A percentile compares a stretch with the other conserved stretches of the same genome.
Conservation (phyloP, 352 stramenopile species). For the Pythium grandisporangium region DNA sequence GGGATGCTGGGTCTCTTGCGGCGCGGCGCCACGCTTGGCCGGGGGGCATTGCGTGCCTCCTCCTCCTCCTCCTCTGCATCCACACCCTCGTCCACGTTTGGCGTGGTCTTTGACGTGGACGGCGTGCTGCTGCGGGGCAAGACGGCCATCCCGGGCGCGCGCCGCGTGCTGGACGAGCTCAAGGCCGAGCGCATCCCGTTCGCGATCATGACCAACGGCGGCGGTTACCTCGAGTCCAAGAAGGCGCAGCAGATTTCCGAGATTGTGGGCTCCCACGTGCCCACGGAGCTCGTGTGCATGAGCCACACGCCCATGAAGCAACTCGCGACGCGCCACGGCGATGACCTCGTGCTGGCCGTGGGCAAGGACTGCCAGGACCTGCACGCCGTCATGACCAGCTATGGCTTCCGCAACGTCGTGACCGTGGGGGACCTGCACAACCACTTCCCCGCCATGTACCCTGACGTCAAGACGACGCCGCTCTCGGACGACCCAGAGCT, state of each 20-base stretch:
- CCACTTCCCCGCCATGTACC: slow-evolving; percentile 77
- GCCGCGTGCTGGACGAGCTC: slow-evolving; percentile 60
- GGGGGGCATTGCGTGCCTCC: slow-evolving; percentile 1
- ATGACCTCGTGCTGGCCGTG: slow-evolving; percentile 72
- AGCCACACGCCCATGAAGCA: slow-evolving; percentile 79
- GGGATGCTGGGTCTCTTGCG: no score
- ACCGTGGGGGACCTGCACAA: slow-evolving; percentile 66
- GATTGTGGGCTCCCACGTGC: slow-evolving; percentile 56
- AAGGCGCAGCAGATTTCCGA: slow-evolving; percentile 64
- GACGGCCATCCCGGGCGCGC: slow-evolving; percentile 53
- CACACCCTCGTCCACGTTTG: no score
- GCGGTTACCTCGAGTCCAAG: slow-evolving; percentile 67
- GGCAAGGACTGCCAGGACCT: slow-evolving; percentile 70
- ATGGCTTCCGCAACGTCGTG: slow-evolving; percentile 80
- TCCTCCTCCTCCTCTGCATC: slow-evolving; percentile 2
- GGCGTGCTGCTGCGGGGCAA: slow-evolving; percentile 74
- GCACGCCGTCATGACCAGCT: slow-evolving; percentile 52
- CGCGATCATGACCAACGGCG: slow-evolving; percentile 83
- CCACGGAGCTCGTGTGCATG: slow-evolving; percentile 45
- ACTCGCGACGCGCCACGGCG: slow-evolving; percentile 45
- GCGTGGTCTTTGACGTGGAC: slow-evolving; percentile 80
- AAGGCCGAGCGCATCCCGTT: slow-evolving; percentile 49
- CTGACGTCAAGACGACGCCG: slow-evolving; percentile 69
- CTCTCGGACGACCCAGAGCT: no score
- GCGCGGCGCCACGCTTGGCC: no score